Percentiles rank a stretch among this genome's conserved stretches.
phyloP scores from a whole-genome alignment of 2,329 filamentous ascomycete genomes.

The Ceratocystiopsis minuta region DNA sequence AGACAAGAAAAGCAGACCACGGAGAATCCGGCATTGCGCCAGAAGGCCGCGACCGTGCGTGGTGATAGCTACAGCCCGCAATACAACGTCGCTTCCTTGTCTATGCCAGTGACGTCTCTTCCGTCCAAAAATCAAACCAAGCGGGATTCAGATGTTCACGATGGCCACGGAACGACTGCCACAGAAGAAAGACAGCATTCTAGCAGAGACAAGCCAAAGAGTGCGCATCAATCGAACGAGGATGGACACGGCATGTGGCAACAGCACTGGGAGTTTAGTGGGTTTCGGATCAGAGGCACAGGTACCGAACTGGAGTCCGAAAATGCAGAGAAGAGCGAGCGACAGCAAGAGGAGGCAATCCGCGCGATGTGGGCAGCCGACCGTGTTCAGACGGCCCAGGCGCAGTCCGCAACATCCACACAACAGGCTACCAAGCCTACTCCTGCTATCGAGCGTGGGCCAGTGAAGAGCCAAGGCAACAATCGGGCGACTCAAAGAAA shows the following conservation, averaged over 20 bases:
- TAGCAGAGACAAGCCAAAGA: too few species aligned
- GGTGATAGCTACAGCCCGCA: background rate
- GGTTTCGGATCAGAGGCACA: too few species aligned
- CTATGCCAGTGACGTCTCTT: background rate
- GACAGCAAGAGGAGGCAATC: constrained; percentile 13
- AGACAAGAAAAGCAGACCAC: too few species aligned
- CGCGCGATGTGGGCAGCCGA: constrained; percentile 18
- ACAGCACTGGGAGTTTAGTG: too few species aligned
- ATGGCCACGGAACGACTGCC: too few species aligned
- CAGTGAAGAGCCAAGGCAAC: too few species aligned
- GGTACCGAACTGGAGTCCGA: background rate
- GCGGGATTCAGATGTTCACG: too few species aligned
- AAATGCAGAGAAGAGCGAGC: background rate
- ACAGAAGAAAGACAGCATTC: too few species aligned
- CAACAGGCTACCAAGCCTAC: background rate
- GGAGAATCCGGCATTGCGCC: background rate
- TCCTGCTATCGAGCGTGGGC: too few species aligned
- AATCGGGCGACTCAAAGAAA: background rate
- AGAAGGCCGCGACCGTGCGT: background rate
- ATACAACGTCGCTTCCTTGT: background rate
- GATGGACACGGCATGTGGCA: too few species aligned
- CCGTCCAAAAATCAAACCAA: too few species aligned
- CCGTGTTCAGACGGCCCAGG: constrained; percentile 8
- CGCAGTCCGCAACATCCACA: background rate
- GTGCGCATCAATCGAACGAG: too few species aligned